These are phyloP conservation scores for Diaporthe caulivora DNA, from an alignment of 2,329 filamentous ascomycete species.

Conservation along the genomic window DNA sequence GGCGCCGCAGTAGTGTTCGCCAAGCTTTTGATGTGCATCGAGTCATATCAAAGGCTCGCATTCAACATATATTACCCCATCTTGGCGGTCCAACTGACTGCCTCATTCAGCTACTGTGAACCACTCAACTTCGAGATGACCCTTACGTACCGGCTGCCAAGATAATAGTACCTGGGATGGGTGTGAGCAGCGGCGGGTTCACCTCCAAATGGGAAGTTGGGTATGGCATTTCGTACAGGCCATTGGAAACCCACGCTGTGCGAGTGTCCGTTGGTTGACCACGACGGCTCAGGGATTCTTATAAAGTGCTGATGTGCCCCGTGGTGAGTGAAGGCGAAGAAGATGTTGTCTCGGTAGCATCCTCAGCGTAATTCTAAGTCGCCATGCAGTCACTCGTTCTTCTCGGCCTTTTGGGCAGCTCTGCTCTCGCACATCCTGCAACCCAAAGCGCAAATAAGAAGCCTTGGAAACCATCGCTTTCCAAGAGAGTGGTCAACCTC, in stretches of 20 bases:
- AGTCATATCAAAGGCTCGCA: slow-evolving; percentile 26
- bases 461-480: slow-evolving; percentile 31
- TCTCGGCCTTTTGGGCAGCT: slow-evolving; percentile 32
- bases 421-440: slow-evolving; percentile 32
- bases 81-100: slow-evolving; percentile 28
- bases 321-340: neutral
- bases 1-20: slow-evolving; percentile 28
- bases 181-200: slow-evolving; percentile 11
- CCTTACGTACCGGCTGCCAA: slow-evolving; percentile 9
- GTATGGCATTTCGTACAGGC: slow-evolving; percentile 5
- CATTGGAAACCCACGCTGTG: slow-evolving; percentile 8
- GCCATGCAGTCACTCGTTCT: slow-evolving; percentile 32
- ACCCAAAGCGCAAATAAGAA: slow-evolving; percentile 1
- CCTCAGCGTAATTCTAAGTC: slow-evolving; percentile 1
- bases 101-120: slow-evolving; percentile 28
- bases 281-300: neutral
- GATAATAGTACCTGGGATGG: slow-evolving; percentile 24
- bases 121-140: slow-evolving; percentile 14
- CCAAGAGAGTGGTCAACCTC: slow-evolving; percentile 47
- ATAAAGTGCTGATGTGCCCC: slow-evolving; percentile 4
- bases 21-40: slow-evolving; percentile 31
- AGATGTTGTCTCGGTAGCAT: slow-evolving; percentile 1
- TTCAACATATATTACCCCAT: slow-evolving; percentile 12
- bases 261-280: neutral
- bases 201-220: slow-evolving; percentile 30